Evolutionary conservation across 495 filamentous ascomycete genomes (phyloP).

Genomic region (Mycothermus thermophilus): DNA sequence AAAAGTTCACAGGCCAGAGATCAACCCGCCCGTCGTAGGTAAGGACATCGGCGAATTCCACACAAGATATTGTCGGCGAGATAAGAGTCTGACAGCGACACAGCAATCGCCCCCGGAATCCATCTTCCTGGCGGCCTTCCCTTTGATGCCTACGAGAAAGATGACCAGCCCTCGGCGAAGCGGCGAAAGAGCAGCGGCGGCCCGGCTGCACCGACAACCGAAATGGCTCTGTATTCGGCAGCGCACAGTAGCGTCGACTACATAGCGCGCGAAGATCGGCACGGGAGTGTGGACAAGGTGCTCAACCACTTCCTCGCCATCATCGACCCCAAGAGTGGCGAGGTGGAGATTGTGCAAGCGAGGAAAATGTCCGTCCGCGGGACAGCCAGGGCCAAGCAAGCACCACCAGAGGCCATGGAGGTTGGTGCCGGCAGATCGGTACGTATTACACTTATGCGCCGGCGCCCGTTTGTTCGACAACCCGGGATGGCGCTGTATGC

Average conservation of each 20-base stretch:
- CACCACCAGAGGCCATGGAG: constrained; percentile 25
- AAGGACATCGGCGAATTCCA: constrained; percentile 7
- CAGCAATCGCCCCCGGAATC: constrained; percentile 59
- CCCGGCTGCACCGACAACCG: constrained; percentile 35
- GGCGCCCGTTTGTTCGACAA: too few species aligned
- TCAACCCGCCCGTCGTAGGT: constrained; percentile 56
- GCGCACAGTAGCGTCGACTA: constrained; percentile 70
- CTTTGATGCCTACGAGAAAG: constrained; percentile 51
- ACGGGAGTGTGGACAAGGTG: constrained; percentile 44
- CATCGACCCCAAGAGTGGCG: constrained; percentile 58
- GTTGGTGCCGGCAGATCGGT: constrained; percentile 26
- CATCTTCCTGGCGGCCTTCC: constrained; percentile 39
- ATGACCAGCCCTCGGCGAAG: constrained; percentile 28
- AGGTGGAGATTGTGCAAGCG: constrained; percentile 61
- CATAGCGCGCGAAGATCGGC: constrained; percentile 56
- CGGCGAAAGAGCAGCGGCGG: constrained; percentile 29
- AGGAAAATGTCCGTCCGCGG: constrained; percentile 60
- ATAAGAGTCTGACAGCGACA: too few species aligned
- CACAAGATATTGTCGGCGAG: constrained; percentile 1
- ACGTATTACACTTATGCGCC: constrained; percentile 12
- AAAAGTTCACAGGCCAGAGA: constrained; percentile 41
- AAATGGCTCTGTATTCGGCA: constrained; percentile 65
- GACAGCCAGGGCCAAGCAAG: constrained; percentile 41
- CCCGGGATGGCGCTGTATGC: too few species aligned
- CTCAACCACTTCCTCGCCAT: constrained; percentile 81